Evolutionary conservation across 352 stramenopile genomes (phyloP).

Genomic region (Phytophthora foliorum): DNA sequence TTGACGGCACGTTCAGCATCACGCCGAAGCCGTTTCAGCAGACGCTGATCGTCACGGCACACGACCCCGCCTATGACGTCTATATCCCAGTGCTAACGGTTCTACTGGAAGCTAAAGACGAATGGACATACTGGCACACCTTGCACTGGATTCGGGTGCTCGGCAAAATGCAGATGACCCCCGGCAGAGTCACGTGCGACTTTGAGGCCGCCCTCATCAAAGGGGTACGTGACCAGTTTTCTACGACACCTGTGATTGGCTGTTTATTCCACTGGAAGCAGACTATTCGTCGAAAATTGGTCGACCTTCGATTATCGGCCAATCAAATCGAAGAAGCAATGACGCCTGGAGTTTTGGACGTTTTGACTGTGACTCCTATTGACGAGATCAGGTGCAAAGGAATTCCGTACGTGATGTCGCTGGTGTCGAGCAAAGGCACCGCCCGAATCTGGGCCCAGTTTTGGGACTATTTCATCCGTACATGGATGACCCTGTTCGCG

Average conservation of each 20-base stretch:
- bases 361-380: slow-evolving; percentile 16
- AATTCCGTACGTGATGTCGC: slow-evolving; percentile 11
- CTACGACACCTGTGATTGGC: neutral
- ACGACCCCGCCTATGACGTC: slow-evolving; percentile 8
- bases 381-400: slow-evolving; percentile 8
- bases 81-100: slow-evolving; percentile 9
- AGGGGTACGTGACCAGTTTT: neutral
- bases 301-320: neutral
- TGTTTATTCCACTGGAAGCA: slow-evolving; percentile 18
- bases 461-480: slow-evolving; percentile 6
- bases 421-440: neutral
- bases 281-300: slow-evolving; percentile 5
- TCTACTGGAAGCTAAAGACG: slow-evolving; percentile 10
- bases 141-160: slow-evolving; percentile 10
- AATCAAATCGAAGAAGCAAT: slow-evolving; percentile 14
- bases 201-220: slow-evolving; percentile 7
- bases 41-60: slow-evolving; percentile 1
- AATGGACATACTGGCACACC: slow-evolving; percentile 12
- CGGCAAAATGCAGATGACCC: slow-evolving; percentile 15
- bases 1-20: slow-evolving; percentile 11
- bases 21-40: neutral
- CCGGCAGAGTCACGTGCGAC: slow-evolving; percentile 3
- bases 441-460: neutral
- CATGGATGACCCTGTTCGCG: slow-evolving; percentile 12
- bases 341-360: slow-evolving; percentile 2